Evolutionary conservation across 225 moss, liverwort and hornwort species (phyloP).

Genomic region (Bryoerythrophyllum caledonicum): DNA sequence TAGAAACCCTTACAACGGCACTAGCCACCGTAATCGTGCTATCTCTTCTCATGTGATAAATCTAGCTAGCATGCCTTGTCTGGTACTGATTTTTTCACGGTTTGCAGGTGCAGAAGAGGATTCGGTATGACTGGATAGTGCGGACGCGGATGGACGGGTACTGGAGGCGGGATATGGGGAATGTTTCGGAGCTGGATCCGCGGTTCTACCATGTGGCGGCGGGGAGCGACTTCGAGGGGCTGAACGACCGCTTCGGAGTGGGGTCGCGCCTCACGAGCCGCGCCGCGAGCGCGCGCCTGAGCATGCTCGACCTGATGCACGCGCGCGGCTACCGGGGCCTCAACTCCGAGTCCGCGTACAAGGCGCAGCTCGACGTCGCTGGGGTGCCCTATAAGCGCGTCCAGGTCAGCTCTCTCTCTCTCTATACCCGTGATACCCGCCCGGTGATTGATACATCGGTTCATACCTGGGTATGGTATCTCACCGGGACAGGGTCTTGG

Average conservation of each 20-base stretch:
- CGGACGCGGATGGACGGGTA: conserved; percentile 82
- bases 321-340: conserved; percentile 42
- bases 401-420: neutral
- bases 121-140: conserved; percentile 81
- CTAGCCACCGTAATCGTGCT: too few species aligned
- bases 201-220: conserved; percentile 57
- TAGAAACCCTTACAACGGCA: too few species aligned
- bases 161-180: conserved; percentile 56
- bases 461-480: too few species aligned
- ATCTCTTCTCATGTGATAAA: too few species aligned
- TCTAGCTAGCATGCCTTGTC: too few species aligned
- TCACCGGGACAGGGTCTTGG: too few species aligned
- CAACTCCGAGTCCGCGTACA: conserved; percentile 76
- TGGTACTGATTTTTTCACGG: too few species aligned
- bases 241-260: conserved; percentile 86
- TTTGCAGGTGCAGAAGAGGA: neutral
- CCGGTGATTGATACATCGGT: too few species aligned
- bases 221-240: conserved; percentile 60
- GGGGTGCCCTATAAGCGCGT: conserved; percentile 34
- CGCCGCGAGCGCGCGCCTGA: conserved; percentile 62
- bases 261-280: conserved; percentile 59
- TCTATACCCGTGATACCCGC: too few species aligned
- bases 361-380: conserved; percentile 49
- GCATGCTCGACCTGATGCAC: conserved; percentile 56
- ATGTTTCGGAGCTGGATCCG: conserved; percentile 35